Base-by-base conservation (phyloP, 2,329 filamentous ascomycete genomes). In the Spiromastix sp. region DNA sequence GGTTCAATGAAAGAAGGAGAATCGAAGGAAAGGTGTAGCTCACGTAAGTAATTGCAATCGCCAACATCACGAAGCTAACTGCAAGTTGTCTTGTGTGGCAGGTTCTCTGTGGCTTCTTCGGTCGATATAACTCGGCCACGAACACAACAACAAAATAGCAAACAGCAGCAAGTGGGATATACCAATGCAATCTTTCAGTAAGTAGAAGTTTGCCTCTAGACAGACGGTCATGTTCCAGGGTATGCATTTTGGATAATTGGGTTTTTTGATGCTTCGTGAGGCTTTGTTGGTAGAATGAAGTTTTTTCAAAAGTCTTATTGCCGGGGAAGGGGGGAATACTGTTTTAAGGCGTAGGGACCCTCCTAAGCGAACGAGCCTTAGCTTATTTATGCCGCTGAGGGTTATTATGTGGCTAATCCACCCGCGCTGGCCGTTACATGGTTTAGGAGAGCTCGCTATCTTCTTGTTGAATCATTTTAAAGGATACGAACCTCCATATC, bases 61-160 rank as follows among this genome's bases (percentile, higher is more conserved):
- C 42, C 18, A 52, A 36, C 25, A 59, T 53, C 36, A 63, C 53
- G 33, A 47, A 57, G 13, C 67, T 51, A 41, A 70, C 61, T 31
- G 67, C 48, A 39, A 48, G 57, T 33, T 63, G 63, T 24, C 30
- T 63, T 64, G 32, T 51, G 46, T 46, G 58, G 17, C 40, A 38
- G 51, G 45, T 42, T 56, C 51, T 57, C 50, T 47, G 53, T 61
- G 15, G 54, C 42, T 11, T 67, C 68, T 44, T 74, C 70, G 15
- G 78, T 58, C n/a, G 66, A 72, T 51, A 69, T 75, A 18, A 71
- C 58, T 3, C 70, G 69, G 32, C 21, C 7, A 73, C 45, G 16
- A 64, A 54, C 15, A 65, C 67, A 5, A 73, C 60, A 33, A 65
- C 42, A 32, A 71, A 51, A 50, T 76, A 81, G 55, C 72, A 79